Evolutionary conservation across 352 stramenopile genomes (phyloP).

Genomic region (Phytophthora parvispora): DNA sequence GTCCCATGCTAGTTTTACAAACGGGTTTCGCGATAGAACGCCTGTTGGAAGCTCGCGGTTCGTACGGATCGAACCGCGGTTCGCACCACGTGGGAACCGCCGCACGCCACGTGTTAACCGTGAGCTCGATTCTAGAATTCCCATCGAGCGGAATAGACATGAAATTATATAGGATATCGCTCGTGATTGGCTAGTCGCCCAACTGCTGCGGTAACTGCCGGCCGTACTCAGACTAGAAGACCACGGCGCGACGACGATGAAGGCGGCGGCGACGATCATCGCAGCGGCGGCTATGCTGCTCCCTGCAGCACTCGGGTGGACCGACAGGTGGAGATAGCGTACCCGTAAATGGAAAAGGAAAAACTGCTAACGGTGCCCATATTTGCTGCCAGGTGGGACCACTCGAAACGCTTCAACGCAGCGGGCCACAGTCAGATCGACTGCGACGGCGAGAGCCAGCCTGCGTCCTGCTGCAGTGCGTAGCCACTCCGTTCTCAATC

Average conservation of each 20-base stretch:
- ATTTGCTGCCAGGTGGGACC: constrained; percentile 66
- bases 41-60: neutral
- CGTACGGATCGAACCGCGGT: neutral
- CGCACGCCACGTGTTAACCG: no score
- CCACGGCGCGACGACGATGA: constrained; percentile 18
- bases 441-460: constrained; percentile 62
- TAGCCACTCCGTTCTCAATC: neutral
- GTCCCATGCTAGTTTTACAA: neutral
- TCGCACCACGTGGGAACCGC: constrained; percentile 10
- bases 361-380: constrained; percentile 1
- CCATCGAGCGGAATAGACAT: no score
- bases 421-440: constrained; percentile 69
- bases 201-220: constrained; percentile 2
- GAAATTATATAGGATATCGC: no score
- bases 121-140: constrained; percentile 46
- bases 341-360: neutral
- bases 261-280: constrained; percentile 14
- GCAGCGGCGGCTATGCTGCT: constrained; percentile 12
- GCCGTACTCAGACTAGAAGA: constrained; percentile 4
- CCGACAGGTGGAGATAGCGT: constrained; percentile 44
- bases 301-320: constrained; percentile 55
- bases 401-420: constrained; percentile 83
- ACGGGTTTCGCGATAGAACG: neutral
- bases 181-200: constrained; percentile 13
- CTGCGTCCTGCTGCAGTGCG: constrained; percentile 82